Conservation (phyloP, 495 filamentous ascomycete species). For the Penicillium canescens region DNA sequence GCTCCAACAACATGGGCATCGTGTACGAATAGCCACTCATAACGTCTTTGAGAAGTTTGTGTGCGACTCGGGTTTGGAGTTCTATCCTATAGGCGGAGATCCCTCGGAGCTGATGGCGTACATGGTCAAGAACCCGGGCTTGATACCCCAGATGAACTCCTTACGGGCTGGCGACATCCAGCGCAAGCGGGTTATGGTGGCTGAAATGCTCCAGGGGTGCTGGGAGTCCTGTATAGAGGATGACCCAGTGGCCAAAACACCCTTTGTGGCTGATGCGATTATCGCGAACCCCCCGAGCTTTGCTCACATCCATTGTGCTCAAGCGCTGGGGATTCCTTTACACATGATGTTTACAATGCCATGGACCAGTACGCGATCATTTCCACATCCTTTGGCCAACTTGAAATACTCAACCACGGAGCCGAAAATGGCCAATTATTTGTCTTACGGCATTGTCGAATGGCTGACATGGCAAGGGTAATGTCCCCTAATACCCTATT, state of each 20-base stretch:
- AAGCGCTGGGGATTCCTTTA: constrained; percentile 56
- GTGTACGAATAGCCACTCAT: constrained; percentile 63
- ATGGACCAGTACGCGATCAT: constrained; percentile 50
- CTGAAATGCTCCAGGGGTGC: constrained; percentile 56
- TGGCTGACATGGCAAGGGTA: constrained; percentile 64
- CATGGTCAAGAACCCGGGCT: constrained; percentile 52
- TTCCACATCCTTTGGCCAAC: constrained; percentile 56
- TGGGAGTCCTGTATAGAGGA: constrained; percentile 61
- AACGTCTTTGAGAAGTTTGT: constrained; percentile 57
- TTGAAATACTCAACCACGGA: constrained; percentile 44
- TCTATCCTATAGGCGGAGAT: constrained; percentile 62
- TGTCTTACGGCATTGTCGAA: constrained; percentile 58
- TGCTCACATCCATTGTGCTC: constrained; percentile 60
- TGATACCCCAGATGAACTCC: constrained; percentile 43
- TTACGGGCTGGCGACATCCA: constrained; percentile 41
- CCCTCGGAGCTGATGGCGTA: constrained; percentile 60
- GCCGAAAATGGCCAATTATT: constrained; percentile 47
- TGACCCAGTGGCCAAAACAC: constrained; percentile 45
- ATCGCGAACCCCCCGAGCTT: constrained; percentile 64
- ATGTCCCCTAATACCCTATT: neutral
- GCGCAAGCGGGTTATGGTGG: constrained; percentile 42
- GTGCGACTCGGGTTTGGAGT: constrained; percentile 51
- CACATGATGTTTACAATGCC: constrained; percentile 66
- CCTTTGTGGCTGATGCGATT: constrained; percentile 62
- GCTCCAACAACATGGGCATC: constrained; percentile 40